Evolutionary conservation across 768 basidiomycete genomes (phyloP).

Genomic region (Pleurotus djamor): DNA sequence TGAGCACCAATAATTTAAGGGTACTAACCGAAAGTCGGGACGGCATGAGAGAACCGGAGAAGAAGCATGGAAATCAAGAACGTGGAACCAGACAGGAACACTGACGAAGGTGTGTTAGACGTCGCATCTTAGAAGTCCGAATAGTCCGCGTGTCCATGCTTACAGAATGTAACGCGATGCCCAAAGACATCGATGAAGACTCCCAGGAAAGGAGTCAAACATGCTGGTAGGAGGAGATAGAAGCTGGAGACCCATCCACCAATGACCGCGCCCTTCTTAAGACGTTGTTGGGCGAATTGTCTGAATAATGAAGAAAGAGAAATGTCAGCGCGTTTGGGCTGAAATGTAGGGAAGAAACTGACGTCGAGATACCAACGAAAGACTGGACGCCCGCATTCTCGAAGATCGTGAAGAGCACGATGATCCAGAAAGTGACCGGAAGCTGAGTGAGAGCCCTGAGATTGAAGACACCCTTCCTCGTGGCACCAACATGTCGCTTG

Average conservation of each 20-base stretch:
- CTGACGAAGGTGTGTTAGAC: conserved; percentile 13
- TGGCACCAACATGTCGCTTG: conserved; percentile 20
- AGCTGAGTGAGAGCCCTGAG: conserved; percentile 27
- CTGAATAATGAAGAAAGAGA: conserved; percentile 14
- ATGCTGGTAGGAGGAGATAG: conserved; percentile 36
- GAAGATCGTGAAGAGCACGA: conserved; percentile 34
- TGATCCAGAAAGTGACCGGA: conserved; percentile 37
- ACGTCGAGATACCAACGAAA: conserved; percentile 43
- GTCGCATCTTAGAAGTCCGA: not conserved
- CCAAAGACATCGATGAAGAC: conserved; percentile 37
- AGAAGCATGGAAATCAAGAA: conserved; percentile 40
- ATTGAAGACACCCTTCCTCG: conserved; percentile 23
- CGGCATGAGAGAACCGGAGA: conserved; percentile 32
- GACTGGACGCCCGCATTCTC: conserved; percentile 42
- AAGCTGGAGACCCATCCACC: conserved; percentile 44
- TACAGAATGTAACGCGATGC: conserved; percentile 34
- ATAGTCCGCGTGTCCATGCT: conserved; percentile 8
- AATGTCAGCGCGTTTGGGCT: not conserved
- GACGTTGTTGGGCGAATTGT: conserved; percentile 38
- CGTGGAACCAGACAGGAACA: conserved; percentile 34
- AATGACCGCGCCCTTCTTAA: conserved; percentile 38
- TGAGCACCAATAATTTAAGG: not conserved
- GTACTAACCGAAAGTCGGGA: conserved; percentile 32
- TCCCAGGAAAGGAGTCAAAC: conserved; percentile 36
- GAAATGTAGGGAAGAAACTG: conserved; percentile 8